Base-by-base conservation (phyloP, 2,329 filamentous ascomycete genomes). In the Fusarium sp. region DNA sequence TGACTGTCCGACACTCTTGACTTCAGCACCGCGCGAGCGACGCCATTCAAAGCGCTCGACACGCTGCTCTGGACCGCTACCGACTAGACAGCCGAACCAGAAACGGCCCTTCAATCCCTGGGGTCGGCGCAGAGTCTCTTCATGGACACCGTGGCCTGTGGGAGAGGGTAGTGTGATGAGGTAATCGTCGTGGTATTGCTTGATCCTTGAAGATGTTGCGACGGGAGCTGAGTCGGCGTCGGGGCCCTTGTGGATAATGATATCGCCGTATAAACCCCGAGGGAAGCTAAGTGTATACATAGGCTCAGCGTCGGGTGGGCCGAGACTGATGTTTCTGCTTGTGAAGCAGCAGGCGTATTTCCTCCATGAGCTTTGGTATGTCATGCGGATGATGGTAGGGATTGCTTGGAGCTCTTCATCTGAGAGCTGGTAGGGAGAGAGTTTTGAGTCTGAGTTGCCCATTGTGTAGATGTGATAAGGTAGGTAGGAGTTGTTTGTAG, bases 1-100 rank as follows among this genome's bases (percentile, higher is more conserved):
- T 5, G 68, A 66, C 13, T 65, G 68, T 1, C 72, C 72, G 13
- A 72, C 21, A 16, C 68, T 72, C 49, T 57, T 67, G 25, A 74
- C 66, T 49, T 75, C 73, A 23, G 53, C 55, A 1, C 72, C 73
- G 5, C 49, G 58, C 4, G 73, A 72, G 10, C 58, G 66, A 16
- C 73, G 70, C 73, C 73, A 75, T 45, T 75, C 73, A 23, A 75
- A 75, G 11, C 55, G 50, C 18, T 73, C 73, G 7, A 68, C 14
- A 2, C 48, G 59, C 14, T 48, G 42, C 5, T 55, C 51, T 4
- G 59, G 14, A 16, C 67, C 71, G 18, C 69, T 27, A 5, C 71
- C 69, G 14, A 74, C 69, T 16, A 57, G 41, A 12, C 68, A 68
- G 2, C 34, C 71, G n/a, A 75, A 75, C 67, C 65, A 75, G 47